Evolutionary conservation across 768 basidiomycete species (phyloP), one percentile per base, ranked within the genome.

Genomic region (Calocera viscosa): DNA sequence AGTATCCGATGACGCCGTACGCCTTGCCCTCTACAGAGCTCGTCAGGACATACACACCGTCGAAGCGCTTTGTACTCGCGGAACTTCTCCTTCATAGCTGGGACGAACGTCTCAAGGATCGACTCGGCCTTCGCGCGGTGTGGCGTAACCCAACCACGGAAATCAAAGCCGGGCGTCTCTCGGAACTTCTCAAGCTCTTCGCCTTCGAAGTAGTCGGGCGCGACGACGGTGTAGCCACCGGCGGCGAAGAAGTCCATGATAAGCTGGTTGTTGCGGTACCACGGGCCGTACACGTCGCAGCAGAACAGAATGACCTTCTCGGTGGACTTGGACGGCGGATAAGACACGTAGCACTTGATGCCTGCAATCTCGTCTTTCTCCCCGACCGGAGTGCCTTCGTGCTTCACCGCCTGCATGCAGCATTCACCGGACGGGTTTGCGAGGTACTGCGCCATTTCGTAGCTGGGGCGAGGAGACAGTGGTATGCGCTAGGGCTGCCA

Each of bases 181-280:
- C 75, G 72, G 68, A 81, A 78, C 1, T 71, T 66, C 22, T 80
- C 70, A 0, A 86, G 70, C 14, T 81, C 76, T 65, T 86, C 83
- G 5, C 86, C 84, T 64, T 85, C 79, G 74, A 88, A 86, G 73
- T 85, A 87, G 69, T 87, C 86, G 49, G 82, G 74, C 1, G 84
- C 85, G 2, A 86, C 73, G 2, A 87, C 84, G 60, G 78, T 74
- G 71, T 81, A 87, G 0, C 86, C 86, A 86, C 49, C 19, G 5
- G 0, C 41, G 1, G 87, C 86, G 68, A 82, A 85, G 70, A 82
- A 87, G 72, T 88, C 86, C 72, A 86, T 84, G 5, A 88, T 66
- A 24, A 86, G 76, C 73, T 85, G 77, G 63, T 80, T 81, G 72
- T 87, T 87, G 69, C 81, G 64, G 70, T 77, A 85, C 67, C 85